Percentiles rank a stretch among this genome's conserved stretches.
Evolutionary conservation across 495 filamentous ascomycete species (phyloP).

Genomic region (Apiosordaria backusii): DNA sequence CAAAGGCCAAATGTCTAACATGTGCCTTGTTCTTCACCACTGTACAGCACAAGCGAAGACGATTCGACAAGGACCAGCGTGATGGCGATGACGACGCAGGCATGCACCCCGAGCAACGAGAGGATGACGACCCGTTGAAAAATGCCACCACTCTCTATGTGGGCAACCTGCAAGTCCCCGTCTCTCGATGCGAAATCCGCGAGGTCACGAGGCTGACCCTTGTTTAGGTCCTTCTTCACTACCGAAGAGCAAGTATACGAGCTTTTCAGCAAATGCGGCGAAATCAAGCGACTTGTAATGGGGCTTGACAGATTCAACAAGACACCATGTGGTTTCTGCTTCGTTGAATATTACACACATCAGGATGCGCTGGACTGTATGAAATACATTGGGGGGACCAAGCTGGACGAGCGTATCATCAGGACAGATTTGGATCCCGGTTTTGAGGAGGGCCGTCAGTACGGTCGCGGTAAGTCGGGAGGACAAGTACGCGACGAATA

Average conservation of each 20-base stretch:
- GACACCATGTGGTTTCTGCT: constrained; percentile 98
- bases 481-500: constrained; percentile 98
- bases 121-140: constrained; percentile 65
- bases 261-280: constrained; percentile 93
- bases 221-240: constrained; percentile 90
- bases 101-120: constrained; percentile 49
- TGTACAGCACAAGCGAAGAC: constrained; percentile 58
- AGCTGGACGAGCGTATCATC: constrained; percentile 94
- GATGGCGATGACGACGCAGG: constrained; percentile 51
- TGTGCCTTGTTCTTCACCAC: background rate
- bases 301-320: constrained; percentile 94
- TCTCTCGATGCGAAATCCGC: constrained; percentile 4
- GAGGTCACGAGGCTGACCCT: background rate
- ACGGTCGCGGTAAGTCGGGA: constrained; percentile 84
- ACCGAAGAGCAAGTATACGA: constrained; percentile 99
- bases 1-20: constrained; percentile 7
- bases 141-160: constrained; percentile 95
- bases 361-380: constrained; percentile 94
- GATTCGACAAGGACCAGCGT: constrained; percentile 57
- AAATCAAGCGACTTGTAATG: constrained; percentile 98
- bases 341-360: constrained; percentile 98
- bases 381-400: constrained; percentile 99
- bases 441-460: constrained; percentile 93
- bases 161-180: constrained; percentile 75
- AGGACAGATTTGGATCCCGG: constrained; percentile 95